Percentiles rank a stretch among this genome's conserved stretches.
Evolutionary conservation across 306 rosid species (phyloP).

Genomic region (Fragaria nilgerrensis): DNA sequence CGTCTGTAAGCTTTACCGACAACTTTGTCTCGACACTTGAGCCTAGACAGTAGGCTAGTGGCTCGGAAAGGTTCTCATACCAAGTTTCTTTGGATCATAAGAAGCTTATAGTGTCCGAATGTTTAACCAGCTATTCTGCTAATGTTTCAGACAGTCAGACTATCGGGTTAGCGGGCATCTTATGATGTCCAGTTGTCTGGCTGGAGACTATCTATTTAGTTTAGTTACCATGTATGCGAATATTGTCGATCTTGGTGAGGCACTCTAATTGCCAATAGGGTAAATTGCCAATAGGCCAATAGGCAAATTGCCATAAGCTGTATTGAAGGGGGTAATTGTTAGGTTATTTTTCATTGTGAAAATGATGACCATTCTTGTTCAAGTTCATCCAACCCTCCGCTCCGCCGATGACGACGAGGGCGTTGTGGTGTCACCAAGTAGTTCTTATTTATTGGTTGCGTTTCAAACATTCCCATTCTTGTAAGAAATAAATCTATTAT

Average conservation of each 20-base stretch:
- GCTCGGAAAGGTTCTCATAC: neutral
- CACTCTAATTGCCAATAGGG: neutral
- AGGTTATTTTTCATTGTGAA: neutral
- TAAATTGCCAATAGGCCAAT: neutral
- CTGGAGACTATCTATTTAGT: neutral
- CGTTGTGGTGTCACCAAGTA: neutral
- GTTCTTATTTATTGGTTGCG: neutral
- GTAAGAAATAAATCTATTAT: neutral
- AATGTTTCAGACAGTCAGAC: neutral
- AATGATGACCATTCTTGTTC: neutral
- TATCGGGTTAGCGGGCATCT: neutral
- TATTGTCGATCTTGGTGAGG: neutral
- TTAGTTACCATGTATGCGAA: neutral
- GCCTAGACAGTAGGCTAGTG: neutral
- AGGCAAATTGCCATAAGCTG: neutral
- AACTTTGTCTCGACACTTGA: neutral
- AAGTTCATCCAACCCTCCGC: neutral
- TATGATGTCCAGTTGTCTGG: neutral
- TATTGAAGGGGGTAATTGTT: neutral
- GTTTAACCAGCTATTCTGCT: neutral
- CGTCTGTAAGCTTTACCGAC: neutral
- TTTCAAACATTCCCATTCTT: neutral
- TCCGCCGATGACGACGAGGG: neutral
- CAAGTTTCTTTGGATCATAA: neutral
- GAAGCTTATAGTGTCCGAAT: neutral